phyloP scores from a whole-genome alignment of 73 alveolate species.

The Paramecium bursaria region DNA sequence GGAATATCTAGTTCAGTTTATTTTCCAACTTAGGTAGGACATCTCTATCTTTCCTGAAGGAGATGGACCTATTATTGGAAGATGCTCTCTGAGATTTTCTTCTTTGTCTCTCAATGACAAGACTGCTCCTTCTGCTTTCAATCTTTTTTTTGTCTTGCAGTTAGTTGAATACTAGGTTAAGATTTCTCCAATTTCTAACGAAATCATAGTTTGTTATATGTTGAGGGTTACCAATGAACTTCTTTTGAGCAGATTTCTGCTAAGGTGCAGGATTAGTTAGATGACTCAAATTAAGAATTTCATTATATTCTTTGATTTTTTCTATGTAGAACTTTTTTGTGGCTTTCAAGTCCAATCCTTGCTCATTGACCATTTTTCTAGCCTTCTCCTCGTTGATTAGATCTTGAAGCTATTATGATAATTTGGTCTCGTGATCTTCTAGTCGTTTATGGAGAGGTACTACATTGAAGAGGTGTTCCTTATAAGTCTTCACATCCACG shows the following conservation, averaged over 20 bases:
- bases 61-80: no score
- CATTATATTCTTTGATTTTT: constrained; percentile 53
- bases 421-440: no score
- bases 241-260: not conserved
- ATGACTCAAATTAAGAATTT: constrained; percentile 19
- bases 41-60: no score
- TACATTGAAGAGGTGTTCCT: no score
- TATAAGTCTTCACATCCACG: no score
- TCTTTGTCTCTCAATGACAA: no score
- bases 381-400: constrained; percentile 24
- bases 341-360: not conserved
- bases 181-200: constrained; percentile 21
- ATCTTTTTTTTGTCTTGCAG: not conserved
- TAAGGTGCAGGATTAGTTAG: constrained; percentile 10
- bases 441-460: no score
- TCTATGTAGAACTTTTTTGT: constrained; percentile 15
- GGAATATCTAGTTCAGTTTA: no score
- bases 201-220: constrained; percentile 43
- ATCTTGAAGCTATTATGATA: constrained; percentile 20
- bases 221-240: constrained; percentile 12
- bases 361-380: constrained; percentile 37
- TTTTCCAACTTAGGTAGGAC: no score
- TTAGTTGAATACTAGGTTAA: constrained; percentile 26
- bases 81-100: no score
- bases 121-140: no score